phyloP scores from a whole-genome alignment of 495 filamentous ascomycete genomes.

The Tetracladium marchalianum region DNA sequence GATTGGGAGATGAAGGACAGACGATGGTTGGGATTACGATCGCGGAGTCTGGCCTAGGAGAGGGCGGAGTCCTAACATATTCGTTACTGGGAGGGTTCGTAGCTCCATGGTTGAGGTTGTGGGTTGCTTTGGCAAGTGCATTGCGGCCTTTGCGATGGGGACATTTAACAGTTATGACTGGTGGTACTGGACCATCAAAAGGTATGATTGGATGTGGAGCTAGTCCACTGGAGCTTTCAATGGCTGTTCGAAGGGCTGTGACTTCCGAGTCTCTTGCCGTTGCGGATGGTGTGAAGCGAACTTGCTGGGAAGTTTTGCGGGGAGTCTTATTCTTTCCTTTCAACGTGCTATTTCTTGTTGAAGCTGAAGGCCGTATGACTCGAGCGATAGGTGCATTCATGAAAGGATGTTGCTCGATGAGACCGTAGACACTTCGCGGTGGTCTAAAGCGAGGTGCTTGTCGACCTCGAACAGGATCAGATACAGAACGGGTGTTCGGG shows the following conservation, averaged over 20 bases:
- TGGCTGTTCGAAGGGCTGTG: slow-evolving; percentile 5
- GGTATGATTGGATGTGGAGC: slow-evolving; percentile 5
- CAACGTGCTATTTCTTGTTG: too few species aligned
- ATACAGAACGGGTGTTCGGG: not conserved
- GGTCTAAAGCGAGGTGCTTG: slow-evolving; percentile 18
- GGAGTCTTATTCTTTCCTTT: too few species aligned
- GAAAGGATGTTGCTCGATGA: slow-evolving; percentile 19
- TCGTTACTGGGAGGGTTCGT: slow-evolving; percentile 1
- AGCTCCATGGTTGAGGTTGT: not conserved
- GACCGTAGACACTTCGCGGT: slow-evolving; percentile 15
- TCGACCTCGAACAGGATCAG: slow-evolving; percentile 3
- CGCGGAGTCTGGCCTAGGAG: too few species aligned
- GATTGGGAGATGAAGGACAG: not conserved
- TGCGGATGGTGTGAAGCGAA: slow-evolving; percentile 14
- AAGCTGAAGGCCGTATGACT: not conserved
- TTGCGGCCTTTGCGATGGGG: not conserved
- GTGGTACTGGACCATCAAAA: not conserved
- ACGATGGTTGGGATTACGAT: not conserved
- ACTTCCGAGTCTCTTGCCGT: slow-evolving; percentile 13
- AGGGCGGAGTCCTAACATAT: not conserved
- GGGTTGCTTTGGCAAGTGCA: not conserved
- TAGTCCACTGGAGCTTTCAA: not conserved
- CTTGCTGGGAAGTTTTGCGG: not conserved
- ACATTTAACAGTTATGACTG: not conserved
- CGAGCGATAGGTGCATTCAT: slow-evolving; percentile 6